Evolutionary conservation across 2,329 filamentous ascomycete genomes (phyloP).

Genomic region (Magnaporthales sp.): DNA sequence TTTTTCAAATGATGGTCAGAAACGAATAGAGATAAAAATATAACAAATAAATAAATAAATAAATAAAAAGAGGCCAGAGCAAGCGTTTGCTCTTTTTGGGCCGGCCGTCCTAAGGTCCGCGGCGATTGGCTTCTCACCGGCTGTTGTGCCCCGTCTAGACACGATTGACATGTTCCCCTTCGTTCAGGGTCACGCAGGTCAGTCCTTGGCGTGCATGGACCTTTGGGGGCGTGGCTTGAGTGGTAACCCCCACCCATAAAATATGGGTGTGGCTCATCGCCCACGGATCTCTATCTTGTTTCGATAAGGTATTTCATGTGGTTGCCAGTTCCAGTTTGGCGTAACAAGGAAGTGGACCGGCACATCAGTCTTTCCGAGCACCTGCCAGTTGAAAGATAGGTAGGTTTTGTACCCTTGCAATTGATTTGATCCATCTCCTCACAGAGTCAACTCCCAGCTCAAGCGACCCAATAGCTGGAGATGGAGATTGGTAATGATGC

Average conservation of each 20-base stretch:
- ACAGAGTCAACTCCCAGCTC: neutral
- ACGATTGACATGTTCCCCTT: neutral
- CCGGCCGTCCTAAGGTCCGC: neutral
- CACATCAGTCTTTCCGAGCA: neutral
- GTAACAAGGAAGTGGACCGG: neutral
- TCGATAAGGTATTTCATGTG: neutral
- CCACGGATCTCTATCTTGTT: neutral
- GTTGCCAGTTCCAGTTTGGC: neutral
- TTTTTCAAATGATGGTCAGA: neutral
- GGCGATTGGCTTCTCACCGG: neutral
- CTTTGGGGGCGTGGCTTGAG: neutral
- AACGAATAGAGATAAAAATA: neutral
- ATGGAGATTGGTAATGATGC: neutral
- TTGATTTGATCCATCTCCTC: neutral
- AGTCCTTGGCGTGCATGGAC: neutral
- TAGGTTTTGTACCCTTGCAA: neutral
- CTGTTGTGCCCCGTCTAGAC: neutral
- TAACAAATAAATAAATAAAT: too few relatives aligned
- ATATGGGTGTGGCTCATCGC: neutral
- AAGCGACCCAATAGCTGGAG: neutral
- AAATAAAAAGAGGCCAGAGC: neutral
- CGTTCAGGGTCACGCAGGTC: neutral
- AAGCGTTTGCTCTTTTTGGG: neutral
- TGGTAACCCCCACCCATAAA: neutral
- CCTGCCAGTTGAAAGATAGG: neutral